Percentiles rank a stretch among this genome's conserved stretches.
Evolutionary conservation across 2,329 filamentous ascomycete species (phyloP).

Genomic region (Trichoderma semiorbis): DNA sequence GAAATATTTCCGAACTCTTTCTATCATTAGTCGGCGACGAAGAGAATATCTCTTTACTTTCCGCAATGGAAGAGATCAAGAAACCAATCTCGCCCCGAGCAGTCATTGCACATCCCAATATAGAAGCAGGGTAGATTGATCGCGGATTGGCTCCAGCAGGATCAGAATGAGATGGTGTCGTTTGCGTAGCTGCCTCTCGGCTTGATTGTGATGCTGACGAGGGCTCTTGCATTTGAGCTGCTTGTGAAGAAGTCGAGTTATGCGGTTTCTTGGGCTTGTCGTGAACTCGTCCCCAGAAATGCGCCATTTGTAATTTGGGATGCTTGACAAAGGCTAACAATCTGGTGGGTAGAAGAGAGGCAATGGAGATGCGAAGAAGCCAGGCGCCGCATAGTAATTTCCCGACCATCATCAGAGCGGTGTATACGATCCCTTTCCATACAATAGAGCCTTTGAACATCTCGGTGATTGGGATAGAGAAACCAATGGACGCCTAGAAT

Average conservation of each 20-base stretch:
- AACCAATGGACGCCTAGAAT: conserved; percentile 57
- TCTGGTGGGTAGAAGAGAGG: not conserved
- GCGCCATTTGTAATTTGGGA: not conserved
- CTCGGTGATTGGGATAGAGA: conserved; percentile 69
- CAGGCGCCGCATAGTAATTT: conserved; percentile 61
- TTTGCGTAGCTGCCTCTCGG: not conserved
- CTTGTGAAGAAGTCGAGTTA: not conserved
- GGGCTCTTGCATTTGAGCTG: not conserved
- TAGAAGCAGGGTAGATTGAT: conserved; percentile 16
- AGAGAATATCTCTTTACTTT: conserved; percentile 15
- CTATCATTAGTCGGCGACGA: not conserved
- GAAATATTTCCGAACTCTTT: conserved; percentile 11
- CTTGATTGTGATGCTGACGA: not conserved
- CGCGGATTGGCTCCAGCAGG: not conserved
- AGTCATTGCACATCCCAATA: conserved; percentile 17
- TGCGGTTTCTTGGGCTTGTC: not conserved
- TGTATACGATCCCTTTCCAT: conserved; percentile 72
- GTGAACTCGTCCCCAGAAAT: not conserved
- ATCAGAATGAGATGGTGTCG: not conserved
- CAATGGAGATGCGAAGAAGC: conserved; percentile 37
- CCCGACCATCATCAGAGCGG: conserved; percentile 63
- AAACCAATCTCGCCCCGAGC: conserved; percentile 20
- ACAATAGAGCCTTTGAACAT: conserved; percentile 63
- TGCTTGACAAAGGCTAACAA: not conserved
- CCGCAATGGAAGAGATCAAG: conserved; percentile 18